Conservation (phyloP, 129 eudicot genomes). For the Flaveria bidentis region DNA sequence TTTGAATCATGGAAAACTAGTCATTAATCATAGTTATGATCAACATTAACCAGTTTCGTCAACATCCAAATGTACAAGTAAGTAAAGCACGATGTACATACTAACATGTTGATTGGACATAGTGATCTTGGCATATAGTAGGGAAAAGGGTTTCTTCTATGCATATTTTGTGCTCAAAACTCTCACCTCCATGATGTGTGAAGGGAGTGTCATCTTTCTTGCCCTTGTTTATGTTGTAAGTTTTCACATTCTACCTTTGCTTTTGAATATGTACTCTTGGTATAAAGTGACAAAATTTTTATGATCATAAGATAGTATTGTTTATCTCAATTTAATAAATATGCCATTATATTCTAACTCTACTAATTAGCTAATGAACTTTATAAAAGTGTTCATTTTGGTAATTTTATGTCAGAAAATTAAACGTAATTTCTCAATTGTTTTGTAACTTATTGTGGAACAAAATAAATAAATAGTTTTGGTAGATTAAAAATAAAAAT, state of each 20-base stretch:
- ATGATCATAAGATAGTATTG: too few relatives aligned
- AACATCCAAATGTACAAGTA: not conserved
- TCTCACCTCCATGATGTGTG: conserved; percentile 65
- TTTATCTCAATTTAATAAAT: too few relatives aligned
- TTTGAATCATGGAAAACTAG: not conserved
- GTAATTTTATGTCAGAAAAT: too few relatives aligned
- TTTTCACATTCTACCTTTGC: not conserved
- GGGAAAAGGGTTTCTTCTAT: conserved; percentile 54
- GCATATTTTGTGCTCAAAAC: conserved; percentile 69
- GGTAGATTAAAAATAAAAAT: too few relatives aligned
- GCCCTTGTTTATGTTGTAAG: conserved; percentile 82
- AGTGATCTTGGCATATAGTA: conserved; percentile 68
- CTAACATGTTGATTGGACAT: conserved; percentile 30
- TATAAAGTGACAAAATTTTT: not conserved
- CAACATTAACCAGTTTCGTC: not conserved
- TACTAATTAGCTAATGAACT: not conserved
- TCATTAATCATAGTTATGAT: not conserved
- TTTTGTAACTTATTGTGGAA: too few relatives aligned
- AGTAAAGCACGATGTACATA: conserved; percentile 9
- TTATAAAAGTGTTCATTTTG: too few relatives aligned
- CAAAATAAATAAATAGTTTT: too few relatives aligned
- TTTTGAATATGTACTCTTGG: not conserved
- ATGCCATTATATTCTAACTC: too few relatives aligned
- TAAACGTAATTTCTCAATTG: too few relatives aligned
- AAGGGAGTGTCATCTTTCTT: conserved; percentile 75